Conservation (phyloP, 164 flowering plant genomes). For the Stephania japonica region DNA sequence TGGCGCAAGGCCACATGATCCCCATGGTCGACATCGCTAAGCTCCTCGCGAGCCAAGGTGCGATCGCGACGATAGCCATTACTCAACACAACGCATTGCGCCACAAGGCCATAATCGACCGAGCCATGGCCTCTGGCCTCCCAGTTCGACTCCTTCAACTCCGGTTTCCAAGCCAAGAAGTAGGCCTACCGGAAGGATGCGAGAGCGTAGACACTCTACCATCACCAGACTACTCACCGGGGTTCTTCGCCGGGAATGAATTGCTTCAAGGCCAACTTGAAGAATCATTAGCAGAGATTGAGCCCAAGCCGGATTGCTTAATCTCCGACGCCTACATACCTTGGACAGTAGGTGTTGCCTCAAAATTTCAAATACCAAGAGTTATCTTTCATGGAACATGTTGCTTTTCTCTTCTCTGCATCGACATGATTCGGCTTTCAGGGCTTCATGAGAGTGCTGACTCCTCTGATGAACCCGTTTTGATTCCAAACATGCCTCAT, state of each 20-base stretch:
- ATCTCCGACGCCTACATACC: constrained; percentile 30
- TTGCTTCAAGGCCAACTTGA: constrained; percentile 34
- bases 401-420: constrained; percentile 30
- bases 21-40: constrained; percentile 57
- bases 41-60: constrained; percentile 30
- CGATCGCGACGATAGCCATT: constrained; percentile 35
- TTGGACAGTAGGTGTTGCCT: constrained; percentile 32
- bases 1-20: constrained; percentile 30
- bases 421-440: too few species aligned
- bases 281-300: constrained; percentile 9
- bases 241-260: constrained; percentile 28
- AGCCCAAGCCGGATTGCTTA: constrained; percentile 34
- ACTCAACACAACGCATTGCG: constrained; percentile 38
- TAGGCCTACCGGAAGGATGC: constrained; percentile 45
- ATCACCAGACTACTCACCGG: constrained; percentile 6
- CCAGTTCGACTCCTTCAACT: constrained; percentile 19
- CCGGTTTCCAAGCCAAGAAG: constrained; percentile 24
- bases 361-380: constrained; percentile 34
- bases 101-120: constrained; percentile 7
- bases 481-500: too few species aligned
- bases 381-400: constrained; percentile 28
- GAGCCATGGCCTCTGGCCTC: constrained; percentile 20
- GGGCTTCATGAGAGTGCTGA: too few species aligned
- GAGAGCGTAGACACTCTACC: constrained; percentile 41
- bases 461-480: too few species aligned